phyloP scores from a whole-genome alignment of 768 basidiomycete genomes.

The Suillus bovinus region DNA sequence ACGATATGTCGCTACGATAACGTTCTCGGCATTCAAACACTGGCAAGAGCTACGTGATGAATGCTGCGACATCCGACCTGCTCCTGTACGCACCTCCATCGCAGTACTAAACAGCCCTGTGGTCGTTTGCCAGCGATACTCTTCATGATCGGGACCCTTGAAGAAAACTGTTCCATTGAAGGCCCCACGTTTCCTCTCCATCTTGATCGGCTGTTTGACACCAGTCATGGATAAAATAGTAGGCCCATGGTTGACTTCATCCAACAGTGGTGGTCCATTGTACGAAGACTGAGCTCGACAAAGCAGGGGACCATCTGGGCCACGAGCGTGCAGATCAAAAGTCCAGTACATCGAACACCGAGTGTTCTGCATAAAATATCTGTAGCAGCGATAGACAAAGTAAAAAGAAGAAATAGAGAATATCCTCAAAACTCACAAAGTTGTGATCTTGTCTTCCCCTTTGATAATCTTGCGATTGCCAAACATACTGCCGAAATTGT shows the following conservation, averaged over 20 bases:
- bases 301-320: slow-evolving; percentile 21
- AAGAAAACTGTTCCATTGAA: slow-evolving; percentile 22
- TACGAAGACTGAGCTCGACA: slow-evolving; percentile 26
- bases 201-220: slow-evolving; percentile 11
- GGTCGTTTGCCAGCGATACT: slow-evolving; percentile 23
- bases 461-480: slow-evolving; percentile 26
- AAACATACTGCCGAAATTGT: slow-evolving; percentile 25
- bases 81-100: slow-evolving; percentile 25
- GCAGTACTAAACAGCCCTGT: slow-evolving; percentile 16
- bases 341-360: slow-evolving; percentile 24
- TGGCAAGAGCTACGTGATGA: slow-evolving; percentile 7
- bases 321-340: slow-evolving; percentile 21
- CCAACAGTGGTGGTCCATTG: slow-evolving; percentile 17
- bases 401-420: not conserved
- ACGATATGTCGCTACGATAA: slow-evolving; percentile 30
- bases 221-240: slow-evolving; percentile 20
- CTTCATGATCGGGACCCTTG: slow-evolving; percentile 22
- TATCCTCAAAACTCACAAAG: slow-evolving; percentile 17
- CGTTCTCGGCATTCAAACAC: slow-evolving; percentile 21
- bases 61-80: not conserved
- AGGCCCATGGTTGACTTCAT: slow-evolving; percentile 9
- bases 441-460: slow-evolving; percentile 24
- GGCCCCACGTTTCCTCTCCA: slow-evolving; percentile 14
- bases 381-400: slow-evolving; percentile 11
- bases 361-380: slow-evolving; percentile 26